Evolutionary conservation across 2,329 filamentous ascomycete species (phyloP).

Genomic region (Xylaria sp.): DNA sequence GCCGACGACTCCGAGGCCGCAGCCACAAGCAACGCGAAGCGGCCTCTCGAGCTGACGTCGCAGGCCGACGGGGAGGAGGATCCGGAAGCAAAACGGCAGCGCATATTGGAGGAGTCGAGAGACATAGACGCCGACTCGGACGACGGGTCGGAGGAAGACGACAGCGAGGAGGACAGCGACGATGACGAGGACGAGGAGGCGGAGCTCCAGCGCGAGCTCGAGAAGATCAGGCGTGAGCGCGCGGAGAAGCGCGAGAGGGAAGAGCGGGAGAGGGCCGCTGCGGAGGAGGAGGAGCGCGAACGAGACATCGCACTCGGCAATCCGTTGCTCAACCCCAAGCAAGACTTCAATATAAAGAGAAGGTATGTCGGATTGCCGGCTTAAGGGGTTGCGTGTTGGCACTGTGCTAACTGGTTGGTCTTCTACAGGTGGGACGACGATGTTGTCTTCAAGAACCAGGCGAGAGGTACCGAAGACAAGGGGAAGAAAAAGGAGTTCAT

Average conservation of each 20-base stretch:
- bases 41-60: constrained; percentile 60
- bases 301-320: constrained; percentile 90
- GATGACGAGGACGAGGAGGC: constrained; percentile 83
- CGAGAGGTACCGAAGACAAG: constrained; percentile 89
- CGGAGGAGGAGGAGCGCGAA: constrained; percentile 82
- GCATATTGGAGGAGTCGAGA: constrained; percentile 83
- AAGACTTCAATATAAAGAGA: constrained; percentile 87
- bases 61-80: constrained; percentile 61
- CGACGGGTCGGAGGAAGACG: constrained; percentile 55
- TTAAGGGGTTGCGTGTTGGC: neutral
- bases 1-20: constrained; percentile 48
- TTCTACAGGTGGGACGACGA: constrained; percentile 88
- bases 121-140: constrained; percentile 83
- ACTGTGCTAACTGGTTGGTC: constrained; percentile 6
- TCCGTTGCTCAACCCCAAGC: constrained; percentile 78
- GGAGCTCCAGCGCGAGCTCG: constrained; percentile 87
- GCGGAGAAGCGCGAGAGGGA: constrained; percentile 79
- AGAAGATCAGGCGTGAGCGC: constrained; percentile 88
- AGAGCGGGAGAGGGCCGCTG: constrained; percentile 78
- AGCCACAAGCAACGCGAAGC: constrained; percentile 59
- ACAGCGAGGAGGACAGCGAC: constrained; percentile 58
- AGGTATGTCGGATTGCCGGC: constrained; percentile 38
- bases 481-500: constrained; percentile 92
- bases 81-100: constrained; percentile 77
- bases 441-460: constrained; percentile 99